Conservation (phyloP, 768 basidiomycete genomes). For the Trametes punicea region DNA sequence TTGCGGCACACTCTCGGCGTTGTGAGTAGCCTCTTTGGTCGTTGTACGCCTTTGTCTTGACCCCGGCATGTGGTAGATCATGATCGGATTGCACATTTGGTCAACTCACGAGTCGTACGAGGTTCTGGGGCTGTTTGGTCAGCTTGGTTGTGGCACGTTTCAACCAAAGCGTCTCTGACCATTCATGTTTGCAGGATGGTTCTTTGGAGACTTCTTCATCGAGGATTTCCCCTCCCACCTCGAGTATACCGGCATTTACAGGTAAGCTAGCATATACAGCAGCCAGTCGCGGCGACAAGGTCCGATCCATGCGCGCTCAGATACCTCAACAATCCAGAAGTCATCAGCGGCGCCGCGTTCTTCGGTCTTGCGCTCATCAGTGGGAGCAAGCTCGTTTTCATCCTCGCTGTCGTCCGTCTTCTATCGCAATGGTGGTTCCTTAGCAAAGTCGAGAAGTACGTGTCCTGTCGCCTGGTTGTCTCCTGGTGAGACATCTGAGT, state of each 20-base stretch:
- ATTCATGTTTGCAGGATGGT: conserved; percentile 74
- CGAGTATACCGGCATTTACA: conserved; percentile 96
- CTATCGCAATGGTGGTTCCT: conserved; percentile 97
- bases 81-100: conserved; percentile 90
- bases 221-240: conserved; percentile 87
- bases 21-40: conserved; percentile 45
- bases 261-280: conserved; percentile 44
- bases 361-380: conserved; percentile 91
- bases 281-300: background rate
- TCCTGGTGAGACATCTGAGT: background rate
- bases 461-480: conserved; percentile 8
- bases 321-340: conserved; percentile 92
- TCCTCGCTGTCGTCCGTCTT: conserved; percentile 80
- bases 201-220: conserved; percentile 97
- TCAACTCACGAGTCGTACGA: conserved; percentile 86
- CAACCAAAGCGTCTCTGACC: background rate
- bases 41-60: conserved; percentile 2
- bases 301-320: conserved; percentile 33
- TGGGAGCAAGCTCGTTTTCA: conserved; percentile 86
- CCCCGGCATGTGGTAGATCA: conserved; percentile 21
- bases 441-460: conserved; percentile 85
- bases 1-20: conserved; percentile 85
- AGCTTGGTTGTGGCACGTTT: conserved; percentile 16
- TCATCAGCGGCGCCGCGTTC: conserved; percentile 94
- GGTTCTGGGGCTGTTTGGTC: conserved; percentile 91